These are phyloP conservation scores for Fusarium pseudonygamai DNA, from an alignment of 2,329 filamentous ascomycete species.

Conservation along the genomic window DNA sequence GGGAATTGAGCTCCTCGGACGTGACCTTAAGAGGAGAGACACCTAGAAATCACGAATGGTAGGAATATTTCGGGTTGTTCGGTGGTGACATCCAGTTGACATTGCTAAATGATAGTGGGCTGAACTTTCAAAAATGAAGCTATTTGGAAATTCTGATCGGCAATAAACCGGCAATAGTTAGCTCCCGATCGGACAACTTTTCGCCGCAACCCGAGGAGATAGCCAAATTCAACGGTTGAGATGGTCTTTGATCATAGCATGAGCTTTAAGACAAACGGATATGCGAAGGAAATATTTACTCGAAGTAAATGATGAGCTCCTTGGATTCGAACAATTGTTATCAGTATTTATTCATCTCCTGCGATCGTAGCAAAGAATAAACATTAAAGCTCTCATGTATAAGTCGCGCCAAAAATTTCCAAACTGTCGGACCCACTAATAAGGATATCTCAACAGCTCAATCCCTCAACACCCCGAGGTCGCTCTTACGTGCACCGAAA, in stretches of 20 bases:
- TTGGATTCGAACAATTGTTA: background rate
- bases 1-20: background rate
- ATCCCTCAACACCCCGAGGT: constrained; percentile 36
- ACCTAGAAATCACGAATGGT: background rate
- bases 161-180: constrained; percentile 24
- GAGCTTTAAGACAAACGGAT: background rate
- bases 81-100: constrained; percentile 8
- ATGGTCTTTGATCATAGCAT: background rate
- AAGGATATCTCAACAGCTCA: constrained; percentile 24
- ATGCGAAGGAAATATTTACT: too few relatives aligned
- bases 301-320: background rate
- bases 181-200: constrained; percentile 30
- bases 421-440: constrained; percentile 40
- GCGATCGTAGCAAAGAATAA: background rate
- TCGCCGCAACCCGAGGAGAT: constrained; percentile 21
- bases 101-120: constrained; percentile 10
- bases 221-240: constrained; percentile 1
- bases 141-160: constrained; percentile 29
- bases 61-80: constrained; percentile 3
- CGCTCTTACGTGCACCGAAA: constrained; percentile 35
- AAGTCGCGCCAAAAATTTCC: constrained; percentile 46
- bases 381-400: constrained; percentile 3
- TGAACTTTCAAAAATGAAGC: constrained; percentile 30
- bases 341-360: background rate
- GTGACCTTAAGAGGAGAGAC: background rate